These are phyloP conservation scores for Calendula officinalis DNA, from an alignment of 129 eudicot species.

Conservation along the genomic window DNA sequence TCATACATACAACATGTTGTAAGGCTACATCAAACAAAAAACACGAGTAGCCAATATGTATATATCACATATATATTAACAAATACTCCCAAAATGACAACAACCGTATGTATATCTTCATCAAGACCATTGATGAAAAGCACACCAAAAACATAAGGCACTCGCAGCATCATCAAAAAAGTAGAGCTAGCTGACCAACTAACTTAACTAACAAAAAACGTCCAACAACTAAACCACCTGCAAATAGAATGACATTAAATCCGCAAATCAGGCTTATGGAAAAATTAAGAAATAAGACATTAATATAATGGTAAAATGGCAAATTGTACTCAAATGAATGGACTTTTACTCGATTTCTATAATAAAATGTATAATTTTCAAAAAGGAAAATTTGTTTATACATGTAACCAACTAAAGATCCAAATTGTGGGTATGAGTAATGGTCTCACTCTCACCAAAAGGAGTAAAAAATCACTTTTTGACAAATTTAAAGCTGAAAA, in stretches of 20 bases:
- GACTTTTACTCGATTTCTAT: no score
- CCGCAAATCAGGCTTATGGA: neutral
- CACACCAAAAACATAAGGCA: slow-evolving; percentile 18
- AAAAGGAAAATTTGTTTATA: neutral
- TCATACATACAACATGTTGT: slow-evolving; percentile 14
- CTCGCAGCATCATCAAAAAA: slow-evolving; percentile 21
- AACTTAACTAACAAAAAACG: slow-evolving; percentile 14
- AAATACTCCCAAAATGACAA: slow-evolving; percentile 18
- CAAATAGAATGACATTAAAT: neutral
- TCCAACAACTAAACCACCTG: slow-evolving; percentile 9
- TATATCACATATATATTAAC: slow-evolving; percentile 6
- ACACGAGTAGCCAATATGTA: slow-evolving; percentile 29
- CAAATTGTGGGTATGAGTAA: no score
- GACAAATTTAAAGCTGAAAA: no score
- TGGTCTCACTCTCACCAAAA: no score
- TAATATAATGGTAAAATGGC: neutral
- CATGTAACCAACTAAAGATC: neutral
- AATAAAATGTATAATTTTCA: neutral
- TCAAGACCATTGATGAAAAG: neutral
- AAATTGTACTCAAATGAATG: neutral
- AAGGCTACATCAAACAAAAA: slow-evolving; percentile 28
- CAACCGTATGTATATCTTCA: slow-evolving; percentile 9
- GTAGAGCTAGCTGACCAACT: slow-evolving; percentile 23
- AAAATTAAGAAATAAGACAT: neutral
- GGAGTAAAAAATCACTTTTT: no score